phyloP scores from a whole-genome alignment of 768 basidiomycete genomes.

The Leccinum uliginosum region DNA sequence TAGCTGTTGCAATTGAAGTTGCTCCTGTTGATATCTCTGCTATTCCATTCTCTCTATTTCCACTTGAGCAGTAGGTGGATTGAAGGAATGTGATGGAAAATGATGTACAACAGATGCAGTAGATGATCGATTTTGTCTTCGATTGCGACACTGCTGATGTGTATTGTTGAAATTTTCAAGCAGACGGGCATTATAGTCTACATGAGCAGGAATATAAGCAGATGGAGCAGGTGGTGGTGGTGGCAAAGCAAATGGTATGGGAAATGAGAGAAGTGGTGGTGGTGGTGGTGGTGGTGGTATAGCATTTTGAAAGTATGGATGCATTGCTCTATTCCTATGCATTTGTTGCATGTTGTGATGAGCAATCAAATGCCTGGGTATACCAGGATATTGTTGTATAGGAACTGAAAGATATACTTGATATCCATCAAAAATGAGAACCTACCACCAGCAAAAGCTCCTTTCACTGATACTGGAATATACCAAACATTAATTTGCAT shows the following conservation, averaged over 20 bases:
- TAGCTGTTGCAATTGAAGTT: too few species aligned
- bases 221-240: not conserved
- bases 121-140: not conserved
- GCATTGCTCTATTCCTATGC: not conserved
- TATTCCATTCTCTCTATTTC: not conserved
- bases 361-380: not conserved
- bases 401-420: not conserved
- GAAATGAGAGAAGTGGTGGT: not conserved
- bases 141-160: not conserved
- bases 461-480: too few species aligned
- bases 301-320: not conserved
- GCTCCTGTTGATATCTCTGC: too few species aligned
- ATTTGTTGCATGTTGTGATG: not conserved
- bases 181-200: not conserved
- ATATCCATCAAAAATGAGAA: too few species aligned
- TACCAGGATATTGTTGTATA: conserved; percentile 1
- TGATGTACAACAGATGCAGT: too few species aligned
- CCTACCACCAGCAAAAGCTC: too few species aligned
- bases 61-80: not conserved
- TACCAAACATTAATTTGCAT: too few species aligned
- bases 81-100: too few species aligned
- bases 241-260: not conserved
- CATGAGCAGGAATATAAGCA: not conserved
- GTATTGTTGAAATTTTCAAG: not conserved
- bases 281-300: not conserved